Evolutionary conservation across 257 asterid species (phyloP), one percentile per base, ranked within the genome.

Genomic region (Thymus quinquecostatus): DNA sequence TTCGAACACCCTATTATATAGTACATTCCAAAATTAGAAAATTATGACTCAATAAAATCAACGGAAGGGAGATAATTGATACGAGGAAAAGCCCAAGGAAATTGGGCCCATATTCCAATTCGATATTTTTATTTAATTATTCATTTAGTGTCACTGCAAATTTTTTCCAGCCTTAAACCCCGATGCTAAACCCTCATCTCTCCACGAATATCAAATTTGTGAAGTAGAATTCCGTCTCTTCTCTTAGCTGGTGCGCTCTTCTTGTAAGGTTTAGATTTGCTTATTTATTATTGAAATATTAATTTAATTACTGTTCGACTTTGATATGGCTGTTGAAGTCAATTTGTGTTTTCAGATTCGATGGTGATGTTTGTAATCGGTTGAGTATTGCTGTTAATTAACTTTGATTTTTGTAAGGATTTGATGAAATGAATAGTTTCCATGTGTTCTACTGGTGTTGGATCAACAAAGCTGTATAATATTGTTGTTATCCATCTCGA

Each of bases 281-380:
- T 36, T 12, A 11, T 60, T 34, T 36, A 10, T 21, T 60, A 33
- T 36, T 60, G 30, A 10, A 28, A 13, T 13, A 54, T 13, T 13
- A 36, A 7, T 6, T 13, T 13, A 36, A 7, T 6, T 32, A 4
- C 33, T 3, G 12, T 12, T 12, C 64, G 47, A 59, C 6, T 8
- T 14, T 40, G 67, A 14, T 62, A 41, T 27, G 53, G 48, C 34
- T 62, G 27, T 43, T 41, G 68, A 62, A 62, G 36, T 61, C 51
- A 21, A 41, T 41, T 61, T 7, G 14, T 41, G 60, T 51, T 34
- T 14, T 27, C 44, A 3, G 21, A 41, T 62, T 62, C 11, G 54
- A 9, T 10, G 28, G 21, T 61, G 67, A 9, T n/a, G 48, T 27
- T 62, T 27, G 68, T 43, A 27, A 10, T 10, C 36, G 27, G 14